phyloP scores from a whole-genome alignment of 2,329 filamentous ascomycete species.

The Magnaporthiopsis rhizophila region DNA sequence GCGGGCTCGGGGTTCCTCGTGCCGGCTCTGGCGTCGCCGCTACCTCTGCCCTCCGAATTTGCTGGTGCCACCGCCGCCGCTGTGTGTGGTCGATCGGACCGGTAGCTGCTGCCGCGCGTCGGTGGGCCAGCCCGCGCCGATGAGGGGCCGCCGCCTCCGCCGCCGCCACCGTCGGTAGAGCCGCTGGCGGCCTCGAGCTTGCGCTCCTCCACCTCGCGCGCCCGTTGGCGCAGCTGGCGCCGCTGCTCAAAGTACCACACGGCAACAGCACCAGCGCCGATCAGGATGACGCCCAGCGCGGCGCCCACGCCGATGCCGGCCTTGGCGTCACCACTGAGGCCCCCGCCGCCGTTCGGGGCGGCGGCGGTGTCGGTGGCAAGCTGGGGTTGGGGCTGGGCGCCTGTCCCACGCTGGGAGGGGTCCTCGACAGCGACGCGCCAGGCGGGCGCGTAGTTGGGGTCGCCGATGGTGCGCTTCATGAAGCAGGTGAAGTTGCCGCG shows the following conservation, averaged over 20 bases:
- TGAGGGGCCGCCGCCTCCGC: neutral
- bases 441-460: constrained; percentile 15
- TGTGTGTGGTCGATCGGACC: neutral
- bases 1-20: neutral
- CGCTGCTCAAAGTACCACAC: constrained; percentile 5
- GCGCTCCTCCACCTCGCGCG: neutral
- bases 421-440: constrained; percentile 26
- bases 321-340: constrained; percentile 41
- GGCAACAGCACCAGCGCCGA: constrained; percentile 14
- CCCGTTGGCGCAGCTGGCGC: neutral
- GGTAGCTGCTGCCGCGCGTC: neutral
- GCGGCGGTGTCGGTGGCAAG: neutral
- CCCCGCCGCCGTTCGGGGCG: no score
- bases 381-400: neutral
- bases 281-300: constrained; percentile 31
- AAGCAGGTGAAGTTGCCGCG: constrained; percentile 23
- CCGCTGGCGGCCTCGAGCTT: neutral
- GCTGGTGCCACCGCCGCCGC: neutral
- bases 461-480: constrained; percentile 25
- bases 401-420: constrained; percentile 3
- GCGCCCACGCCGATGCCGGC: constrained; percentile 49
- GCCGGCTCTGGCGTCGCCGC: neutral
- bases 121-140: neutral
- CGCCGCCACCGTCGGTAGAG: neutral
- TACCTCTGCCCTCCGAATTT: neutral